Evolutionary conservation across 805 yeast species (phyloP).

Genomic region (Yueomyces sinensis): DNA sequence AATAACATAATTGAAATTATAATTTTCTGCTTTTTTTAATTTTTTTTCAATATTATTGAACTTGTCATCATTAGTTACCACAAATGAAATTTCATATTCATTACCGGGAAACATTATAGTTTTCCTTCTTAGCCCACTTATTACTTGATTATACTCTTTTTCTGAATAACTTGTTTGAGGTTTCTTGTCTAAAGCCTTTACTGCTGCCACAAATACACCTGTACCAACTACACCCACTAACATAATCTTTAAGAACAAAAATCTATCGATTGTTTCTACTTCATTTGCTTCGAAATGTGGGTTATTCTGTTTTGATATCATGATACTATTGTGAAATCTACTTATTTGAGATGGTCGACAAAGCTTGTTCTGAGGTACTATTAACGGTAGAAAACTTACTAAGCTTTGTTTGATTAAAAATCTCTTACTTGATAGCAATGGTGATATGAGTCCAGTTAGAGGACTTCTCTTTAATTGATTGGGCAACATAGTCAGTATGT

Average conservation of each 20-base stretch:
- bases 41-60: slow-evolving; percentile 12
- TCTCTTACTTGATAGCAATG: no score
- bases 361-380: no score
- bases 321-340: no score
- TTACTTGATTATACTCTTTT: slow-evolving; percentile 30
- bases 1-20: slow-evolving; percentile 1
- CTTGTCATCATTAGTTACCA: slow-evolving; percentile 13
- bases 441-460: no score
- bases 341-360: no score
- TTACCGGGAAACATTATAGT: slow-evolving; percentile 30
- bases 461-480: no score
- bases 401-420: no score
- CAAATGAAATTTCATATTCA: slow-evolving; percentile 30
- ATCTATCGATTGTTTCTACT: slow-evolving; percentile 1
- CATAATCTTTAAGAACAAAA: slow-evolving; percentile 28
- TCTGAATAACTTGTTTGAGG: slow-evolving; percentile 24
- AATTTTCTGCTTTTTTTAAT: neutral
- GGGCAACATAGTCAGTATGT: no score
- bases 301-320: no score
- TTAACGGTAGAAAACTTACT: no score
- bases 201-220: slow-evolving; percentile 28
- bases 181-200: slow-evolving; percentile 24
- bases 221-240: slow-evolving; percentile 35
- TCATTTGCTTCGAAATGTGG: neutral
- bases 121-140: slow-evolving; percentile 39